Conservation (phyloP, 1,284 basidiomycete species). For the Apiotrichum brassicae region DNA sequence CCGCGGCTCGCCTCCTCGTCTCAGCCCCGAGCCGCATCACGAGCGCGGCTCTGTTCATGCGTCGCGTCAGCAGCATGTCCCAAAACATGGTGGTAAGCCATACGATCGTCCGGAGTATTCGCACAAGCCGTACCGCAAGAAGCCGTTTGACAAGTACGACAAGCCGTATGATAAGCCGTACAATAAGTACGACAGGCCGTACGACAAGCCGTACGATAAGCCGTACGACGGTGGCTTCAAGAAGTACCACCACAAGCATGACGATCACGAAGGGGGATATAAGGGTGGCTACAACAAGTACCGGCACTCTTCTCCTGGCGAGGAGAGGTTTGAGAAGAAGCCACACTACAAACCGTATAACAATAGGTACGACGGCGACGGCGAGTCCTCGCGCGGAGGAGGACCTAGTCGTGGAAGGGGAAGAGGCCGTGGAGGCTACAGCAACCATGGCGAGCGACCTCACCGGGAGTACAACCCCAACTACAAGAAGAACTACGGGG, state of each 20-base stretch:
- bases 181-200: constrained; percentile 1
- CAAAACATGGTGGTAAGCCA: background rate
- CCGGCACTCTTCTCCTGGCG: background rate
- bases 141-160: background rate
- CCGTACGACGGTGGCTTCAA: no score
- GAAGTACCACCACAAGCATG: background rate
- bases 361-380: constrained; percentile 2
- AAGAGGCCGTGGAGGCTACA: background rate
- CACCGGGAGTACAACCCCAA: background rate
- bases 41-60: background rate
- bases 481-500: background rate
- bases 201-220: background rate
- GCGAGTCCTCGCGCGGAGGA: background rate
- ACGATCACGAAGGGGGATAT: background rate
- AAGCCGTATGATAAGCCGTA: background rate
- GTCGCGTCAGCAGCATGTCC: background rate
- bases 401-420: background rate
- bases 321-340: background rate
- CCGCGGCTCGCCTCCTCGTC: background rate
- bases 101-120: background rate
- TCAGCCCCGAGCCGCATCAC: background rate
- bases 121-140: background rate
- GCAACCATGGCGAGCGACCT: background rate
- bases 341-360: background rate
- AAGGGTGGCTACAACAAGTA: background rate